These are phyloP conservation scores for Moniliella sp. DNA, from an alignment of 1,284 basidiomycete species.

Conservation along the genomic window DNA sequence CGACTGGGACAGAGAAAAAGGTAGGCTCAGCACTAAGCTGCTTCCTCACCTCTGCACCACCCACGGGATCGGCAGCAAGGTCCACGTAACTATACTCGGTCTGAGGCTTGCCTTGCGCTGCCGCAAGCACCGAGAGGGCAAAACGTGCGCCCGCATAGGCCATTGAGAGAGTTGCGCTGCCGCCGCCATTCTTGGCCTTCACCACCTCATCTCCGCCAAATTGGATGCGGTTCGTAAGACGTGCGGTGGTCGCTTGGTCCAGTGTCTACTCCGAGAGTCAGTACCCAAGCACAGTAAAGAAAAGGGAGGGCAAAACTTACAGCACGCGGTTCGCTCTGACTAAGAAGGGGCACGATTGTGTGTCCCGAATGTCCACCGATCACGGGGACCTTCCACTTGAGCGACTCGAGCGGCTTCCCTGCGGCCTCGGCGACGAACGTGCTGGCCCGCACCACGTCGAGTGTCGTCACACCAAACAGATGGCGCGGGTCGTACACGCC, in stretches of 20 bases:
- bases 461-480: slow-evolving; percentile 43
- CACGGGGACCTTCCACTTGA: slow-evolving; percentile 48
- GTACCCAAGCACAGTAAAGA: too few relatives aligned
- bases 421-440: slow-evolving; percentile 72
- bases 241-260: slow-evolving; percentile 38
- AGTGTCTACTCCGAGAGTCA: too few relatives aligned
- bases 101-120: slow-evolving; percentile 17
- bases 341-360: slow-evolving; percentile 84
- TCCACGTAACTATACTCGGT: slow-evolving; percentile 28
- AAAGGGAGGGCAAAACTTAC: too few relatives aligned
- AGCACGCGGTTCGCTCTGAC: slow-evolving; percentile 42
- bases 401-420: slow-evolving; percentile 45
- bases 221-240: slow-evolving; percentile 64
- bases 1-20: slow-evolving; percentile 30
- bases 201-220: slow-evolving; percentile 81
- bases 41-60: slow-evolving; percentile 16
- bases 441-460: slow-evolving; percentile 88
- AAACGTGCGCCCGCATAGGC: slow-evolving; percentile 44
- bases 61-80: slow-evolving; percentile 17
- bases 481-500: slow-evolving; percentile 61
- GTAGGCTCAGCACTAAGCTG: slow-evolving; percentile 18
- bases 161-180: slow-evolving; percentile 75
- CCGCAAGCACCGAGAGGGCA: slow-evolving; percentile 22
- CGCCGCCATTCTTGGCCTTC: slow-evolving; percentile 68
- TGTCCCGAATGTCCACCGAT: slow-evolving; percentile 87